Conservation (phyloP, 23 red algal species). For the Cyanidiococcus yangmingshanensis region DNA sequence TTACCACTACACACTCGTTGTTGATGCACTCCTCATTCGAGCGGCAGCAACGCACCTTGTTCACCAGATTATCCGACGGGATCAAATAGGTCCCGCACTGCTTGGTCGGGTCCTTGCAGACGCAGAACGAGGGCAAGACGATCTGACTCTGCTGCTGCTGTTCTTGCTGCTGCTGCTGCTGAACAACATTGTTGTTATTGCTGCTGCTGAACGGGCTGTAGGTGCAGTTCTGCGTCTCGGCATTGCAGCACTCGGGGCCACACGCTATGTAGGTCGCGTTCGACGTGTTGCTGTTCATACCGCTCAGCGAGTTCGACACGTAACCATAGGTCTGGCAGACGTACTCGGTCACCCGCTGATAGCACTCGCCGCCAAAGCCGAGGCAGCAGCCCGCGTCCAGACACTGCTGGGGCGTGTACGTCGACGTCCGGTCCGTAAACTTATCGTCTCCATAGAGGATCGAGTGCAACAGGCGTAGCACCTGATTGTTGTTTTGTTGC, state of each 20-base stretch:
- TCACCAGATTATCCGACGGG: slow-evolving; percentile 5
- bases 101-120: neutral
- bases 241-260: slow-evolving; percentile 8
- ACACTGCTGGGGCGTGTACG: neutral
- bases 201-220: neutral
- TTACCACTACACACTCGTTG: neutral
- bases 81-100: slow-evolving; percentile 1
- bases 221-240: neutral
- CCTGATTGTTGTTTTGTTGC: no score
- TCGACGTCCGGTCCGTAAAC: no score
- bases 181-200: no score
- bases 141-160: no score
- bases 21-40: neutral
- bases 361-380: neutral
- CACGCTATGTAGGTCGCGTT: neutral
- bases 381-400: neutral
- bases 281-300: neutral
- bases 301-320: neutral
- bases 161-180: no score
- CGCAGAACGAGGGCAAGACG: neutral
- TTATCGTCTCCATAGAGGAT: no score
- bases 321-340: neutral
- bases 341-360: neutral
- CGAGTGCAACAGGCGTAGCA: no score
- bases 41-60: slow-evolving; percentile 1